These are phyloP conservation scores for Pseudogymnoascus destructans DNA, from an alignment of 2,329 filamentous ascomycete genomes.

Conservation along the genomic window DNA sequence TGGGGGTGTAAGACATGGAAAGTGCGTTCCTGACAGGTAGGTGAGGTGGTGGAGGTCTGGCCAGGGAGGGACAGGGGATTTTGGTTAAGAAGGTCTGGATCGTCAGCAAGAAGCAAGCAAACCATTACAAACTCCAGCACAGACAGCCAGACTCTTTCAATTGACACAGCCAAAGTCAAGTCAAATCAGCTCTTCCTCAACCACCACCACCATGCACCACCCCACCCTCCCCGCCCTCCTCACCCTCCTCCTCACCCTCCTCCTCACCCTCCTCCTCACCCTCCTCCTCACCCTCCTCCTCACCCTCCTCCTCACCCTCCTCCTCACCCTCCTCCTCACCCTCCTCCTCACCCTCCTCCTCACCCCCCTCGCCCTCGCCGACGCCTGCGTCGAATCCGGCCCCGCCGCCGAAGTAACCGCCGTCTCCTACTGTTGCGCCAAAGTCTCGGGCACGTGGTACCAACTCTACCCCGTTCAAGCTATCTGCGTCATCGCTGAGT, in stretches of 20 bases:
- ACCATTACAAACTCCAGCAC: neutral
- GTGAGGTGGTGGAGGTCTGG: neutral
- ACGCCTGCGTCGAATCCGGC: slow-evolving; percentile 18
- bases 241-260: neutral
- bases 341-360: slow-evolving; percentile 8
- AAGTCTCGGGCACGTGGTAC: slow-evolving; percentile 17
- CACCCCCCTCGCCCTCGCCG: slow-evolving; percentile 12
- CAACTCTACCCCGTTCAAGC: slow-evolving; percentile 19
- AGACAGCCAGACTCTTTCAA: neutral
- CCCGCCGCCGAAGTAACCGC: slow-evolving; percentile 15
- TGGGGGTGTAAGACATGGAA: neutral
- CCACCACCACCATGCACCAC: slow-evolving; percentile 11
- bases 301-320: slow-evolving; percentile 12
- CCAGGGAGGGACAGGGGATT: neutral
- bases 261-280: slow-evolving; percentile 12
- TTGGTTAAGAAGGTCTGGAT: slow-evolving; percentile 2
- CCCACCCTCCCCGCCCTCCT: slow-evolving; percentile 11
- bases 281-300: neutral
- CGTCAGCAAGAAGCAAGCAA: neutral
- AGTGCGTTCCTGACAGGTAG: neutral
- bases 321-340: too few species aligned
- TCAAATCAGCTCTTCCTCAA: neutral
- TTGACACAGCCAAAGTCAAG: neutral
- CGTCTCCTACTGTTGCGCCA: slow-evolving; percentile 16
- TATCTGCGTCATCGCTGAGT: slow-evolving; percentile 16